A percentile compares a stretch with the other conserved stretches of the same genome.
phyloP scores from a whole-genome alignment of 768 basidiomycete genomes.

The Cantharellus anzutake region DNA sequence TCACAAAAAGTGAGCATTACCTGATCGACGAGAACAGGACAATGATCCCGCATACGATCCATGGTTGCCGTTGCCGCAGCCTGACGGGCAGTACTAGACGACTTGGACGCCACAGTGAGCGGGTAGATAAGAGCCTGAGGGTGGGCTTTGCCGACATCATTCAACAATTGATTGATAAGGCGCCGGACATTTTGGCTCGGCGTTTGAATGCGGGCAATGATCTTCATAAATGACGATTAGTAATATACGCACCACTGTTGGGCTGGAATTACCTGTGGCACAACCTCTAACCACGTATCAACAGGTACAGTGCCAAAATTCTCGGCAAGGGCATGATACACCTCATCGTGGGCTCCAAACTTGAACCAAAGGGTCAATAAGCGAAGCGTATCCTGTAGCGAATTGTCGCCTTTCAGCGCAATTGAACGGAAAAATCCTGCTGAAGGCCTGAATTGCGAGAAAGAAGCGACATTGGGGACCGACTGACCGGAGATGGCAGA shows the following conservation, averaged over 20 bases:
- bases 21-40: constrained; percentile 70
- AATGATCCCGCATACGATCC: constrained; percentile 87
- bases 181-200: constrained; percentile 70
- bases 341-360: constrained; percentile 76
- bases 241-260: not conserved
- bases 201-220: constrained; percentile 96
- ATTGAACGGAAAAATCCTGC: constrained; percentile 92
- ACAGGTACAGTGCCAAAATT: constrained; percentile 83
- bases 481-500: constrained; percentile 74
- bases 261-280: constrained; percentile 58
- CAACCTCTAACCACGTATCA: constrained; percentile 97
- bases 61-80: constrained; percentile 75
- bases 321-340: constrained; percentile 70
- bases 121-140: constrained; percentile 95
- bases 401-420: constrained; percentile 70
- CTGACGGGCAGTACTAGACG: constrained; percentile 64
- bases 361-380: constrained; percentile 97
- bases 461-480: not conserved
- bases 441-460: not conserved
- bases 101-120: constrained; percentile 91
- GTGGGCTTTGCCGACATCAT: constrained; percentile 88
- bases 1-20: constrained; percentile 19
- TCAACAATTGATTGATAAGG: constrained; percentile 74
- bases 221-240: constrained; percentile 26
- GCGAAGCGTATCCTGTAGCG: constrained; percentile 85